phyloP scores from a whole-genome alignment of 306 rosid genomes.

The Pterocarpus santalinus region DNA sequence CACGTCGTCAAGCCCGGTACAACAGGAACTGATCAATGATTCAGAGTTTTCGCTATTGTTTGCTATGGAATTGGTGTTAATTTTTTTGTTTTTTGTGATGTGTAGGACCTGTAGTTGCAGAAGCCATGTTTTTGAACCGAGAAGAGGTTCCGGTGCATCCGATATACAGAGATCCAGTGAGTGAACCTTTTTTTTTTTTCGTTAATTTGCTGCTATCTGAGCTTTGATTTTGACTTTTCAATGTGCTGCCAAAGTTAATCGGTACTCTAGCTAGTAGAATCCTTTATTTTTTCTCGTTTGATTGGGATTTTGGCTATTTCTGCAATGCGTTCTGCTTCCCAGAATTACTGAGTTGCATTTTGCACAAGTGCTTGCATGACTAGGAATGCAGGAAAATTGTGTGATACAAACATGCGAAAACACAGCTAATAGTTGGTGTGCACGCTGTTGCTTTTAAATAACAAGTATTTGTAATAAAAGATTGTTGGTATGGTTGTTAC shows the following conservation, averaged over 20 bases:
- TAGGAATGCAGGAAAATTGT: not conserved
- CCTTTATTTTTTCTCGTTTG: not conserved
- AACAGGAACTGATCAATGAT: not conserved
- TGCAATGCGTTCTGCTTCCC: not conserved
- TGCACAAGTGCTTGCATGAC: constrained; percentile 18
- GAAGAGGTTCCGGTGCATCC: constrained; percentile 97
- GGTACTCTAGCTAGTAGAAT: not conserved
- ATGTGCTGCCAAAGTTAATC: constrained; percentile 6
- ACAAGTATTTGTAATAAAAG: not conserved
- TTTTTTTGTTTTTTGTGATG: constrained; percentile 48
- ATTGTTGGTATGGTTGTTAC: constrained; percentile 16
- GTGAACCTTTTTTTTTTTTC: constrained; percentile 38
- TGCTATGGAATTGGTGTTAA: not conserved
- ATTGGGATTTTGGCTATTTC: constrained; percentile 9
- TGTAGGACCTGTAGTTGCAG: constrained; percentile 95
- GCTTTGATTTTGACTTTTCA: constrained; percentile 27
- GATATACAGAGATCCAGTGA: constrained; percentile 92
- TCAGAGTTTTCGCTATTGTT: not conserved
- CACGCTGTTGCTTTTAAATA: constrained; percentile 8
- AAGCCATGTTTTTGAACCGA: constrained; percentile 92
- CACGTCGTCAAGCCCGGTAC: constrained; percentile 97
- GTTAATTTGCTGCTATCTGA: not conserved
- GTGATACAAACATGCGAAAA: not conserved
- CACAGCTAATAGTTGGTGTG: not conserved
- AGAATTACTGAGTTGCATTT: constrained; percentile 12